Evolutionary conservation across 371 early-diverging fungal genomes (phyloP), one percentile per base, ranked within the genome.

Genomic region (Sporodiniella umbellata): DNA sequence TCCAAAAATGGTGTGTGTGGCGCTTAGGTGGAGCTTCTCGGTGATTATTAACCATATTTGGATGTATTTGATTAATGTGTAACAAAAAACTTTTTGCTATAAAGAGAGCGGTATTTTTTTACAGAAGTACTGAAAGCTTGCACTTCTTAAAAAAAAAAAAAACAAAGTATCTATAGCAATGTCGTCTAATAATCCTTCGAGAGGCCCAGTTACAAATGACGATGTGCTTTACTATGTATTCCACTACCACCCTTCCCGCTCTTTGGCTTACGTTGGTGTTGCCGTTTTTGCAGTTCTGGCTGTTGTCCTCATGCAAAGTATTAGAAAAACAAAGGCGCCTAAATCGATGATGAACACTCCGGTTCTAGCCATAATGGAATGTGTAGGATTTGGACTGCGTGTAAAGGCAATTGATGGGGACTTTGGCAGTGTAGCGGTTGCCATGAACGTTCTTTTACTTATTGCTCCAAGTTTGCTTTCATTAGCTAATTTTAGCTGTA

Each of bases 391-490:
- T 42, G 42, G 18, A 8, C n/a, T 51, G 5, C 51, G 51, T 0
- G 26, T n/a, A 15, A 33, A 30, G 24, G 30, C 19, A 3, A 30
- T 42, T 21, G 42, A 43, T 3, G 28, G 39, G n/a, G 33, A 39
- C 6, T 12, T 8, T 6, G 28, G 17, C 1, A 30, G 33, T 4
- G n/a, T 31, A 28, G 39, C 30, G 15, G 42, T 15, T 33, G 43
- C 33, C 21, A 51, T 51, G 51, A 31, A 15, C 0, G 30, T 51
- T 33, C 28, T 51, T n/a, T 33, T 51, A 22, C 33, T 51, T 5
- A 42, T 51, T 3, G 25, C 42, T 5, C 26, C 51, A 17, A 51
- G 42, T 10, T 3, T 51, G 4, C 31, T 51, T 3, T 28, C 43
- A 3, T 5, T 51, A 10, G 33, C 38, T 43, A 51, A 51, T 17